These are phyloP conservation scores for Gigaspora rosea DNA, from an alignment of 192 early-diverging fungal species.

Conservation along the genomic window DNA sequence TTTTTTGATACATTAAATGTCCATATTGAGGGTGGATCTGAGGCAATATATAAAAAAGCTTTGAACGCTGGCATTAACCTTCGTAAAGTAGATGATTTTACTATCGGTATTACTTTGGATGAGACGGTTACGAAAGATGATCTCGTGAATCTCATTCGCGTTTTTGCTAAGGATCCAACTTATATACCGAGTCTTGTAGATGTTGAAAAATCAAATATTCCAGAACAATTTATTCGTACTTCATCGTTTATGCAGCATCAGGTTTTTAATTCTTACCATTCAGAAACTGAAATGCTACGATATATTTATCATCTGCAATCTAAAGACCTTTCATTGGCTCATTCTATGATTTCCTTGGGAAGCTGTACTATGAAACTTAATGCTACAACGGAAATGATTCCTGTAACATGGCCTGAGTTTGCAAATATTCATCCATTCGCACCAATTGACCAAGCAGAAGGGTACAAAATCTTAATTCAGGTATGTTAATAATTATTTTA, in stretches of 20 bases:
- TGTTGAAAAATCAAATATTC: constrained; percentile 52
- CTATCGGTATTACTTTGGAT: constrained; percentile 89
- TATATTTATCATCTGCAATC: constrained; percentile 94
- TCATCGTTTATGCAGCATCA: constrained; percentile 82
- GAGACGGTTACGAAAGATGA: constrained; percentile 88
- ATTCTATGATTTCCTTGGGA: constrained; percentile 99
- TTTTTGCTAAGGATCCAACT: constrained; percentile 69
- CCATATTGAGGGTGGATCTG: constrained; percentile 63
- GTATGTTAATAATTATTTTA: constrained; percentile 15
- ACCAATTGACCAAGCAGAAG: constrained; percentile 90
- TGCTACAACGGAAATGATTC: constrained; percentile 99
- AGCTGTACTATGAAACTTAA: constrained; percentile 99
- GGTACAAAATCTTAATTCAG: constrained; percentile 85
- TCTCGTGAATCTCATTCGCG: constrained; percentile 71
- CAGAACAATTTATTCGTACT: constrained; percentile 69
- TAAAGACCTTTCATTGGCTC: constrained; percentile 97
- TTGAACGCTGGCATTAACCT: constrained; percentile 83
- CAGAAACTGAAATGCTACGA: constrained; percentile 98
- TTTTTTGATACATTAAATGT: constrained; percentile 98
- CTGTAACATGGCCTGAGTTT: constrained; percentile 99
- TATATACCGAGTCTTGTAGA: constrained; percentile 47
- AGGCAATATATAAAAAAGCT: constrained; percentile 72
- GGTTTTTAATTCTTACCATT: constrained; percentile 95
- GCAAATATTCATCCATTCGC: constrained; percentile 95
- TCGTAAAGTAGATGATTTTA: constrained; percentile 72